phyloP scores from a whole-genome alignment of 2,329 filamentous ascomycete genomes.

The Claviceps quebecensis region DNA sequence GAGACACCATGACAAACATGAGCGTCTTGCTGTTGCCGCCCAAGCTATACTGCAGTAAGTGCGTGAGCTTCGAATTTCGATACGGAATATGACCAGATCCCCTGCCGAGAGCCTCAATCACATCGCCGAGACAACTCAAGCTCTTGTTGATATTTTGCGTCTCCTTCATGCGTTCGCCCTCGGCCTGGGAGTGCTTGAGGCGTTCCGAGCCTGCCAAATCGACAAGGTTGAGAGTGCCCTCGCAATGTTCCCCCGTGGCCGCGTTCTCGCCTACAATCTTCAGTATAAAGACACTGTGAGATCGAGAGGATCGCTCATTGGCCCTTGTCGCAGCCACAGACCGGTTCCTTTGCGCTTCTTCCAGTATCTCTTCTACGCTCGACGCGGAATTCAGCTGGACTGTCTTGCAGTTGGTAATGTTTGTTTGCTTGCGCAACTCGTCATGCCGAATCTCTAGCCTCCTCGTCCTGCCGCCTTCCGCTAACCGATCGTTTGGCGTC shows the following conservation, averaged over 20 bases:
- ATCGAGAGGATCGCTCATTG: slow-evolving; percentile 87
- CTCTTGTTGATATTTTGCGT: slow-evolving; percentile 97
- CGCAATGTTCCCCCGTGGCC: slow-evolving; percentile 68
- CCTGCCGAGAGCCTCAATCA: slow-evolving; percentile 82
- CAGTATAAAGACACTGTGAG: slow-evolving; percentile 91
- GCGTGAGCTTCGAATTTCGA: slow-evolving; percentile 91
- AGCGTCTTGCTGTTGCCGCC: slow-evolving; percentile 94
- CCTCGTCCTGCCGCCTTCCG: slow-evolving; percentile 57
- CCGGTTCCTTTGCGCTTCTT: slow-evolving; percentile 69
- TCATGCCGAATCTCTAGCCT: slow-evolving; percentile 88
- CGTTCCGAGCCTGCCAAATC: slow-evolving; percentile 90
- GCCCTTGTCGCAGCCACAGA: slow-evolving; percentile 94
- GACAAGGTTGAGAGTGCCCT: slow-evolving; percentile 89
- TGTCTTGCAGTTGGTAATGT: slow-evolving; percentile 64
- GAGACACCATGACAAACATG: slow-evolving; percentile 98
- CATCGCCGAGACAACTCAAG: slow-evolving; percentile 80
- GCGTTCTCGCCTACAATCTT: slow-evolving; percentile 59
- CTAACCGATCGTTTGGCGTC: slow-evolving; percentile 39
- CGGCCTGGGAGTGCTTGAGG: slow-evolving; percentile 72
- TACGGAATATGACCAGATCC: slow-evolving; percentile 82
- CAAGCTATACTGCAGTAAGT: slow-evolving; percentile 84
- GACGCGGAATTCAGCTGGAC: slow-evolving; percentile 66
- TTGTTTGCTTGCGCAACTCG: slow-evolving; percentile 65
- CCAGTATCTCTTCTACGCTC: slow-evolving; percentile 67
- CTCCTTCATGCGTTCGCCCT: slow-evolving; percentile 79